These are phyloP conservation scores for Asterella californica DNA, from an alignment of 225 moss, liverwort and hornwort species.

Conservation along the genomic window DNA sequence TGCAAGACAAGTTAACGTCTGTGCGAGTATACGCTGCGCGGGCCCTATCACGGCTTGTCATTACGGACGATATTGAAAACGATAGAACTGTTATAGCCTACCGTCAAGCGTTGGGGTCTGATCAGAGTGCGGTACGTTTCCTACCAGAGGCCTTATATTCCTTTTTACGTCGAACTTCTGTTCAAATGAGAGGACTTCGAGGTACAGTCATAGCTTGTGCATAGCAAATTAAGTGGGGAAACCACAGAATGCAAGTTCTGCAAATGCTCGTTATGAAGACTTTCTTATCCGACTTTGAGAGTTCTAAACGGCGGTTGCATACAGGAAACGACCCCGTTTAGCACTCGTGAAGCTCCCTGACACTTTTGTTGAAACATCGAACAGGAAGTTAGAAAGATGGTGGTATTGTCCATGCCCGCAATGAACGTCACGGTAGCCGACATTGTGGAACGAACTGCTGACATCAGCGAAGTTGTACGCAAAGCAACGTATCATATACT, in stretches of 20 bases:
- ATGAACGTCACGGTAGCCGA: conserved; percentile 62
- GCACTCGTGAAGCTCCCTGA: background rate
- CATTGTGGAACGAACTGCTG: conserved; percentile 79
- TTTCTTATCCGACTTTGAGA: background rate
- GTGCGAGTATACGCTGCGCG: conserved; percentile 88
- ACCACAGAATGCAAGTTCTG: background rate
- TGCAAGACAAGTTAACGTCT: conserved; percentile 69
- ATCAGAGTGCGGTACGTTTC: conserved; percentile 62
- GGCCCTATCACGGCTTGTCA: conserved; percentile 68
- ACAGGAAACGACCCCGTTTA: background rate
- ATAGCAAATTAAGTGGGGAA: background rate
- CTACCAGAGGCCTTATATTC: background rate
- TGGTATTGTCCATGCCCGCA: conserved; percentile 77
- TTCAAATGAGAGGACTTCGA: background rate
- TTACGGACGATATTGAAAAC: conserved; percentile 54
- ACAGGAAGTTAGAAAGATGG: conserved; percentile 95
- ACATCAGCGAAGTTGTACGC: conserved; percentile 77
- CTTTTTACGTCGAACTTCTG: background rate
- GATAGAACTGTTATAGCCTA: conserved; percentile 61
- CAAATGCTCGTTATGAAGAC: background rate
- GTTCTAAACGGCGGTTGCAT: no score
- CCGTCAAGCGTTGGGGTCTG: conserved; percentile 63
- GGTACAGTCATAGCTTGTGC: background rate
- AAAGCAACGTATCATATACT: conserved; percentile 69
- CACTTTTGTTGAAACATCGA: background rate